Evolutionary conservation across 148 eudicot genomes (phyloP).

Genomic region (Dianthus caryophyllus): DNA sequence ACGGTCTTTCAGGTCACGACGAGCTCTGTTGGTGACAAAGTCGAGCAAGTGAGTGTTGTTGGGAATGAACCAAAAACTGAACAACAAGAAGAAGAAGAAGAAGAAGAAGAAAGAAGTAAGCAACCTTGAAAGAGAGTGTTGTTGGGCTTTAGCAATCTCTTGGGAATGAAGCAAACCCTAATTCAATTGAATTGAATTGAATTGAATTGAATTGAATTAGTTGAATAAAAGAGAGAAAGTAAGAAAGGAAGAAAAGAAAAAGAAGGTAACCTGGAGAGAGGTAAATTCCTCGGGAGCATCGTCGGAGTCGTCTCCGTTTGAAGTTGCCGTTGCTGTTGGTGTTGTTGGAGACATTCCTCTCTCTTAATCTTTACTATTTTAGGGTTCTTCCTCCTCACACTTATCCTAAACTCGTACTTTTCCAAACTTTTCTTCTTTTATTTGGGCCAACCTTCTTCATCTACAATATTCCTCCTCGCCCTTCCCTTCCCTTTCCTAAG

Average conservation of each 20-base stretch:
- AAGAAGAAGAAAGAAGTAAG: not conserved
- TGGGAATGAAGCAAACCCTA: constrained; percentile 61
- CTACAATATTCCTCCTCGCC: too few relatives aligned
- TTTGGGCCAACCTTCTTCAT: not conserved
- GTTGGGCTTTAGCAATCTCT: constrained; percentile 54
- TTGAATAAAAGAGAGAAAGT: too few relatives aligned
- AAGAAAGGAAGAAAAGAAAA: not conserved
- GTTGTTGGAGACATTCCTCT: too few relatives aligned
- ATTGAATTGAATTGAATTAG: too few relatives aligned
- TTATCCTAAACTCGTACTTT: not conserved
- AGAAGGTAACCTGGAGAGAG: constrained; percentile 44
- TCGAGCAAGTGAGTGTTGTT: too few relatives aligned
- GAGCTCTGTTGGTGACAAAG: constrained; percentile 35
- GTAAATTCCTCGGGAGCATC: constrained; percentile 87
- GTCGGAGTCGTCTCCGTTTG: constrained; percentile 48
- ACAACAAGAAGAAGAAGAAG: too few relatives aligned
- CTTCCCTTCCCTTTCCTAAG: too few relatives aligned
- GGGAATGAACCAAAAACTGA: too few relatives aligned
- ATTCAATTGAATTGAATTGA: too few relatives aligned
- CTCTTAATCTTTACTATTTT: too few relatives aligned
- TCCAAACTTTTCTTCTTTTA: constrained; percentile 13
- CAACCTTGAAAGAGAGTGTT: constrained; percentile 55
- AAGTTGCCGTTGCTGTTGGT: too few relatives aligned
- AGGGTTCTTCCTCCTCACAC: not conserved
- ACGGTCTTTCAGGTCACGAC: constrained; percentile 71